Evolutionary conservation across 176 grass and related monocot species (phyloP).

Genomic region (Oryza brachyantha): DNA sequence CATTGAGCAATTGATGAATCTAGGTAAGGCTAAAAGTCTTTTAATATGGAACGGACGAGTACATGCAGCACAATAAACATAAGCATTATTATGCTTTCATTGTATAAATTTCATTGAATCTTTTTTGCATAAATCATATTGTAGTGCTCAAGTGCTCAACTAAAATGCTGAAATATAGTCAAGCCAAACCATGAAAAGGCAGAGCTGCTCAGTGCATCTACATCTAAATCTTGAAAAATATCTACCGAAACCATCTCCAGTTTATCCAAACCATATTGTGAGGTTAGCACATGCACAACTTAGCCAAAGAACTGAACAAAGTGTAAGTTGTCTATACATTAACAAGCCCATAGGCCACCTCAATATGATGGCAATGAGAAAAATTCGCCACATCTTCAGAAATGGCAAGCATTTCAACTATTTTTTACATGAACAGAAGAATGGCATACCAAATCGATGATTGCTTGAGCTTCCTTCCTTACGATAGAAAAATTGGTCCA

Average conservation of each 20-base stretch:
- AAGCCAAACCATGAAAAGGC: not conserved
- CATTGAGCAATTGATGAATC: no score
- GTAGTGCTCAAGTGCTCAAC: not conserved
- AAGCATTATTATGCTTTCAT: not conserved
- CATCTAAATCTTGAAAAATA: not conserved
- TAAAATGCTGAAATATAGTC: not conserved
- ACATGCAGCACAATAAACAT: not conserved
- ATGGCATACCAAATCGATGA: constrained; percentile 73
- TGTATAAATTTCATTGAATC: not conserved
- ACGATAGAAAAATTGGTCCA: constrained; percentile 80
- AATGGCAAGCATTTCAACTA: constrained; percentile 15
- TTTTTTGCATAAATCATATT: not conserved
- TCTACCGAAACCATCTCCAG: not conserved
- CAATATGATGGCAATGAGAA: not conserved
- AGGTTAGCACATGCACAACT: not conserved
- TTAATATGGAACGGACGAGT: no score
- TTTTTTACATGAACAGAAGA: constrained; percentile 30
- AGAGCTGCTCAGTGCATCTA: not conserved
- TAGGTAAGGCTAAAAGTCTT: no score
- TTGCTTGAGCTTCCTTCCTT: constrained; percentile 82
- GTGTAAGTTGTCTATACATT: not conserved
- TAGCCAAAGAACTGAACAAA: not conserved
- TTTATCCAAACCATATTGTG: not conserved
- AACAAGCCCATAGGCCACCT: not conserved
- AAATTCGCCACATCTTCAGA: not conserved